Base-by-base conservation (phyloP, 2,329 filamentous ascomycete genomes). In the Aspergillus sp. region DNA sequence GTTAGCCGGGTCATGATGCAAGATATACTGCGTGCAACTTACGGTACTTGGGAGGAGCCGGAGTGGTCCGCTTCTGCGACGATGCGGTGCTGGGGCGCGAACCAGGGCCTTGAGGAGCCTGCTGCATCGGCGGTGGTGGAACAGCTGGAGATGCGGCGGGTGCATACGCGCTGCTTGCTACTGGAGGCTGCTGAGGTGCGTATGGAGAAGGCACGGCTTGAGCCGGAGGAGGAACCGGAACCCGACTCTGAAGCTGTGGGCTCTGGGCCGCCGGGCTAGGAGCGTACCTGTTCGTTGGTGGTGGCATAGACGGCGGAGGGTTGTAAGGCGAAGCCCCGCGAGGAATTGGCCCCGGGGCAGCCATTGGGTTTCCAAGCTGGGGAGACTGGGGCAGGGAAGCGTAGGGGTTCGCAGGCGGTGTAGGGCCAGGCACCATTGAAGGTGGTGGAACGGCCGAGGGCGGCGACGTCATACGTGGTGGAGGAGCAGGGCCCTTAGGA, bases 281-380 rank as follows among this genome's bases (percentile, higher is more conserved):
- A 12, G 87, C 84, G 65, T 94, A 94, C 60, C 88, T 77, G 71
- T 82, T 88, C 7, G 82, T 79, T 5, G 85, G 81, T n/a, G 87
- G 83, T 4, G 81, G 74, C 15, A 76, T 78, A 25, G 83, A 74
- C 5, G 88, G 87, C 46, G 90, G 86, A 33, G 86, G 81, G 60
- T 90, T 89, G 68, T 95, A 96, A 5, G 90, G 90, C 22, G 90
- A 95, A 4, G 85, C 79, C 23, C 85, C 89, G 54, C 89, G 83
- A 19, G 83, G 79, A 45, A 88, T 60, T 5, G 81, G 79, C 38
- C 83, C 76, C 41, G 79, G 79, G 45, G 63, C 52, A 13, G 57
- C 65, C 56, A 71, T 67, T n/a, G 58, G 59, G 58, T 66, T 55
- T 61, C 56, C 59, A 13, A 62, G 68, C 30, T 74, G 67, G 4